phyloP scores from a whole-genome alignment of 371 early-diverging fungal genomes.

The Quaeritorhiza haematococci region DNA sequence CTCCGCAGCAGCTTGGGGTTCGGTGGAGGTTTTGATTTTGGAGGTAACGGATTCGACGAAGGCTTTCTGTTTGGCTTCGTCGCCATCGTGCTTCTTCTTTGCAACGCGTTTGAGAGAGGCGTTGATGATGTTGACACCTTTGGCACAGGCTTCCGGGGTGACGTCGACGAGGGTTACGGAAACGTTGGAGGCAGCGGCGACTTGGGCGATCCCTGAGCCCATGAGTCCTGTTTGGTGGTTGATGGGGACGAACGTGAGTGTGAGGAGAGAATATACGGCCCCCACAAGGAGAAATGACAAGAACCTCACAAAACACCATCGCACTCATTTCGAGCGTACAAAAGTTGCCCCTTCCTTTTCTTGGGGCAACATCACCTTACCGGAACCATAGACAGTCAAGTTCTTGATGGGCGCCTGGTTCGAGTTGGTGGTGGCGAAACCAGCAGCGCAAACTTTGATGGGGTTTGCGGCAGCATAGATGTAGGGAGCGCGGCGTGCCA shows the following conservation, averaged over 20 bases:
- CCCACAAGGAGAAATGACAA: too few relatives aligned
- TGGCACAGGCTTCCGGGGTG: slow-evolving; percentile 59
- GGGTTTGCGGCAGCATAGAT: too few relatives aligned
- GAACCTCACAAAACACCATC: not conserved
- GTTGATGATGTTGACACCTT: slow-evolving; percentile 74
- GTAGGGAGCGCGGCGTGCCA: too few relatives aligned
- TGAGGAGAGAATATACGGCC: too few relatives aligned
- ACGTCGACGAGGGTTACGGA: slow-evolving; percentile 87
- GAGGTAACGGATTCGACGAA: slow-evolving; percentile 63
- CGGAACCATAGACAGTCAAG: slow-evolving; percentile 38
- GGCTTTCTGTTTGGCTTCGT: slow-evolving; percentile 42
- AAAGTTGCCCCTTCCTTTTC: too few relatives aligned
- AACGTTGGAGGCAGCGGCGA: slow-evolving; percentile 76
- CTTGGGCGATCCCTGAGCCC: slow-evolving; percentile 95
- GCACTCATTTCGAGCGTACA: not conserved
- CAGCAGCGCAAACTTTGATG: too few relatives aligned
- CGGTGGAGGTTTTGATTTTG: slow-evolving; percentile 55
- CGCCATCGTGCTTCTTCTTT: slow-evolving; percentile 80
- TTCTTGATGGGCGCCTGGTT: slow-evolving; percentile 30
- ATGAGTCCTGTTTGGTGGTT: slow-evolving; percentile 59
- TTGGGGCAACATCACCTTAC: slow-evolving; percentile 1
- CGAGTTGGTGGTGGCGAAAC: too few relatives aligned
- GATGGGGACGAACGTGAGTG: not conserved
- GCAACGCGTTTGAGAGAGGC: slow-evolving; percentile 79
- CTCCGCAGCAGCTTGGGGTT: slow-evolving; percentile 55